phyloP scores from a whole-genome alignment of 2,329 filamentous ascomycete species.

The Colletotrichum sp. region DNA sequence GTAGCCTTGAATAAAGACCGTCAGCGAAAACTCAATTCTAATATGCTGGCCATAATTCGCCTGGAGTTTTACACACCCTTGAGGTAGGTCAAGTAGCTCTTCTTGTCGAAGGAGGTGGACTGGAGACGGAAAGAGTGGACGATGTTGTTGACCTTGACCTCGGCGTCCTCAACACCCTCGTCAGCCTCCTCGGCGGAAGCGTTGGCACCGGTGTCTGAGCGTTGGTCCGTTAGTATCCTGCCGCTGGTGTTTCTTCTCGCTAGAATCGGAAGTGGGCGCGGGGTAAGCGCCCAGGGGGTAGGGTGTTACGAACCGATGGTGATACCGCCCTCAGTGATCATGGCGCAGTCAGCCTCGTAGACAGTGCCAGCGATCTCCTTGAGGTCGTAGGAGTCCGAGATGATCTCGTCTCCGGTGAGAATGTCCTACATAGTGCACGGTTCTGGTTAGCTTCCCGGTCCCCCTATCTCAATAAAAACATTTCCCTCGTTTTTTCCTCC shows the following conservation, averaged over 20 bases:
- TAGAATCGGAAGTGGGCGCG: neutral
- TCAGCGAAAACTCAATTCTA: neutral
- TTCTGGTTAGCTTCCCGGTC: constrained; percentile 20
- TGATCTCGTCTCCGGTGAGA: constrained; percentile 89
- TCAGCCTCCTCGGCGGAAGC: constrained; percentile 91
- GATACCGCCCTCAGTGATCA: constrained; percentile 81
- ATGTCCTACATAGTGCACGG: constrained; percentile 69
- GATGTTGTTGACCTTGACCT: constrained; percentile 87
- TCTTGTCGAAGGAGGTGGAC: constrained; percentile 84
- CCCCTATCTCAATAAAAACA: neutral
- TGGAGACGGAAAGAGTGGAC: constrained; percentile 90
- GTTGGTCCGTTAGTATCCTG: neutral
- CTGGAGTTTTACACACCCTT: constrained; percentile 67
- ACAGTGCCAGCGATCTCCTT: constrained; percentile 79
- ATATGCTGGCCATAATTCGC: neutral
- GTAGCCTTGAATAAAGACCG: constrained; percentile 63
- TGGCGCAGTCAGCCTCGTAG: constrained; percentile 91
- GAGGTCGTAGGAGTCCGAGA: constrained; percentile 92
- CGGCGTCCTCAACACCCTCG: constrained; percentile 72
- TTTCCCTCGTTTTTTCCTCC: neutral
- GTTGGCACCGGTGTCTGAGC: constrained; percentile 86
- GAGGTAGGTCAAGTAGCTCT: constrained; percentile 79
- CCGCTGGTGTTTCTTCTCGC: neutral
- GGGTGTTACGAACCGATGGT: constrained; percentile 65
- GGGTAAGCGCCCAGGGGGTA: neutral